Evolutionary conservation across 768 basidiomycete species (phyloP), one percentile per base, ranked within the genome.

Genomic region (Strobilomyces dryophilus): DNA sequence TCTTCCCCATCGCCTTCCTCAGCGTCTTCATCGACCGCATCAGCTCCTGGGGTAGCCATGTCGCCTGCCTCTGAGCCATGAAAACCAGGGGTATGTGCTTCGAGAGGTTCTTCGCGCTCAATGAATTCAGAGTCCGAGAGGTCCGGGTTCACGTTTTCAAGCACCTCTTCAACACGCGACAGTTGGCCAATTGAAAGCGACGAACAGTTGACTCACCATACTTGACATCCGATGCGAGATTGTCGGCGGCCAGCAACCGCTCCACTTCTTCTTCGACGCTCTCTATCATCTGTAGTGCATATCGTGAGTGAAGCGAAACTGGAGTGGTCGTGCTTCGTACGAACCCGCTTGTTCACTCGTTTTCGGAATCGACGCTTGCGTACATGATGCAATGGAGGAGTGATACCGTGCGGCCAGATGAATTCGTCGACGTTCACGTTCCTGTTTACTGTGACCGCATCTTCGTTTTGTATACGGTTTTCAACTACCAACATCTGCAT

Each of bases 361-460:
- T 93, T 95, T 54, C 95, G 80, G 72, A 98, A 98, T 41, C 97
- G 76, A 36, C 95, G 80, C 70, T 97, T 97, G 51, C 95, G 81
- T 43, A 84, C 92, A 64, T 95, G 84, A 58, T 89, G 84, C 51
- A 99, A 71, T 2, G 97, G 95, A 45, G 95, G 95, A 0, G 95
- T 97, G 43, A 98, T 76, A 3, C 97, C 97, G 63, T 98, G 95
- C 0, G 90, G 94, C 87, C 91, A 99, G 51, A 98, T 92, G 69
- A 95, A 98, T 59, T 98, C 95, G 59, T 97, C 92, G 45, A 97
- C 81, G 61, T 85, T 93, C 73, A 95, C 89, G 49, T 78, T 81
- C 66, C 82, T 85, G 41, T 81, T 82, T 32, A 75, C 78, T 14
- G 74, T 74, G 39, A 83, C 56, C 2, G 80, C 76, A 34, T 89